Conservation (phyloP, 2,329 filamentous ascomycete genomes). For the Acephala macrosclerotiorum region DNA sequence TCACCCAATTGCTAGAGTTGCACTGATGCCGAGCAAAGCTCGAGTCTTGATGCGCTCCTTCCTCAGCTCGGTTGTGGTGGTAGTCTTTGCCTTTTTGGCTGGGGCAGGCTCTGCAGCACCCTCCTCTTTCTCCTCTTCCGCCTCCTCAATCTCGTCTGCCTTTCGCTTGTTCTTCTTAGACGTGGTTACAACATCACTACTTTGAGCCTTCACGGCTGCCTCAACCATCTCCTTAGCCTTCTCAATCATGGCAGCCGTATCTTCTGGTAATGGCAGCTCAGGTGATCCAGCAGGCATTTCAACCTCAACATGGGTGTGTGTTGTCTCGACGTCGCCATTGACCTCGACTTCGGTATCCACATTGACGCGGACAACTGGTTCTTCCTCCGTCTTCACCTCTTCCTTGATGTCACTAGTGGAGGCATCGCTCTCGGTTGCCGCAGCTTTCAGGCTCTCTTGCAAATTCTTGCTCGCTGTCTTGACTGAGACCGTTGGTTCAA, state of each 20-base stretch:
- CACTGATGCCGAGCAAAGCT: slow-evolving; percentile 84
- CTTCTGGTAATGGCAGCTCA: slow-evolving; percentile 76
- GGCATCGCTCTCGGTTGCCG: slow-evolving; percentile 42
- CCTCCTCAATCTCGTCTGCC: slow-evolving; percentile 70
- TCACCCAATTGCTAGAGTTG: slow-evolving; percentile 90
- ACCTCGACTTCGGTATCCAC: slow-evolving; percentile 69
- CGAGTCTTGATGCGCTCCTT: slow-evolving; percentile 88
- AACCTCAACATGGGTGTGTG: slow-evolving; percentile 76
- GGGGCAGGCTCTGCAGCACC: slow-evolving; percentile 52
- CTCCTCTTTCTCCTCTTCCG: slow-evolving; percentile 53
- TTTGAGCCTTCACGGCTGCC: slow-evolving; percentile 59
- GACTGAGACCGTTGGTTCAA: slow-evolving; percentile 50
- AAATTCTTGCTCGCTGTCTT: slow-evolving; percentile 55
- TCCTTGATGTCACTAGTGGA: slow-evolving; percentile 34
- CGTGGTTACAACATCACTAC: slow-evolving; percentile 14
- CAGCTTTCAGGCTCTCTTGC: slow-evolving; percentile 55
- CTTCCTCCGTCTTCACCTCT: slow-evolving; percentile 48
- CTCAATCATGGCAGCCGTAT: slow-evolving; percentile 83
- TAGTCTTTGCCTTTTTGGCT: slow-evolving; percentile 59
- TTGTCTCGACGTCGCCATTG: slow-evolving; percentile 67
- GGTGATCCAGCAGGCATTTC: slow-evolving; percentile 74
- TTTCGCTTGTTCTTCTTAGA: slow-evolving; percentile 72
- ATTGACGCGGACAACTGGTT: slow-evolving; percentile 71
- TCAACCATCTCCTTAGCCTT: slow-evolving; percentile 90
- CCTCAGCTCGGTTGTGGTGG: slow-evolving; percentile 76